Evolutionary conservation across 2,329 filamentous ascomycete genomes (phyloP), one percentile per base, ranked within the genome.

Genomic region (Claviceps sorghi): DNA sequence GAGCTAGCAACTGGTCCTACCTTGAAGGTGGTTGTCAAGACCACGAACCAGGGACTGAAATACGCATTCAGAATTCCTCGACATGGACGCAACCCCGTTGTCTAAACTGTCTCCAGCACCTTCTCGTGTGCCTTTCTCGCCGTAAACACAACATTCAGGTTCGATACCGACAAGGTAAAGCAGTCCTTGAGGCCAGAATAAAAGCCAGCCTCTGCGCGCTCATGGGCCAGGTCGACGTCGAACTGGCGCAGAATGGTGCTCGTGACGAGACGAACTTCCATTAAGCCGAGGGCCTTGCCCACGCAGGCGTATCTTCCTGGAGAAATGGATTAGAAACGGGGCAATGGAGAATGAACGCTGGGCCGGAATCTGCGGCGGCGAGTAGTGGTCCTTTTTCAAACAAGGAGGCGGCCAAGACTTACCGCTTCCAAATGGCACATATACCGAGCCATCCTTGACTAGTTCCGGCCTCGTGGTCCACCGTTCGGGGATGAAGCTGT

Each of bases 231-330:
- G 13, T 43, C 29, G 9, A 51, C 29, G 49, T 51, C 49, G 15
- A 51, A 51, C 7, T 36, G 29, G 29, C 41, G 40, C 41, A 51
- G 49, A 15, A 51, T 51, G 8, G 13, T 38, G 49, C 43, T 36
- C 19, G 49, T 36, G 41, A 51, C 40, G 22, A 51, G 49, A 36
- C 52, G 54, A 22, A 66, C 42, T 51, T 68, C 65, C 60, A 67
- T 65, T 40, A 69, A 54, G 0, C 60, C 67, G 1, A 70, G 58
- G 52, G 64, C 61, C 52, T 67, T 68, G 1, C 68, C 68, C 1
- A 64, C 63, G 42, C 67, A 69, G 5, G 63, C 62, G 48, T 64
- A 64, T 1, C 57, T 60, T 2, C 66, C 65, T 65, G 13, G 13
- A 32, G 36, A 19, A 32, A 29, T 21, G 8, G 7, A 11, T 44